Evolutionary conservation across 345 rosid genomes (phyloP).

Genomic region (Arabidopsis suecica): DNA sequence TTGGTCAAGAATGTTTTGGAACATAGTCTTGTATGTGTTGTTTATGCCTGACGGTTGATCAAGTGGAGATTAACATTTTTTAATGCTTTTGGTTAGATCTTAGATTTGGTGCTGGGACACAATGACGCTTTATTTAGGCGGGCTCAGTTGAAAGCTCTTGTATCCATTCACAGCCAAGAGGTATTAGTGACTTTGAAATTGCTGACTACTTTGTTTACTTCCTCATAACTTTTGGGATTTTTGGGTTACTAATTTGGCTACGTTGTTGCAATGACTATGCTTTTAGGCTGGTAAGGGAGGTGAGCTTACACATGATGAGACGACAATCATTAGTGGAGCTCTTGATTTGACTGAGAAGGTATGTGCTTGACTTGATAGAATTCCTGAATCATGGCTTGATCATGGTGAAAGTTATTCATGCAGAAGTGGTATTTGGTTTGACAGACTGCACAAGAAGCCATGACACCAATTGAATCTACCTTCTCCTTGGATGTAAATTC

Average conservation of each 20-base stretch:
- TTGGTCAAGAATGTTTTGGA: background rate
- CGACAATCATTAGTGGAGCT: constrained; percentile 95
- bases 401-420: constrained; percentile 6
- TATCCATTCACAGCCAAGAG: constrained; percentile 90
- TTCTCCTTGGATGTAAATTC: constrained; percentile 97
- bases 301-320: constrained; percentile 97
- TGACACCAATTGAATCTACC: constrained; percentile 99
- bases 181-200: constrained; percentile 46
- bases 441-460: constrained; percentile 99
- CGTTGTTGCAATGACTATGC: constrained; percentile 3
- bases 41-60: no score
- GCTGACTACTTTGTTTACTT: constrained; percentile 11
- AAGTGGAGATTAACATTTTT: background rate
- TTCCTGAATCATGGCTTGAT: background rate
- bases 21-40: no score
- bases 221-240: background rate
- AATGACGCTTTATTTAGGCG: constrained; percentile 89
- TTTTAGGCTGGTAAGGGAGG: constrained; percentile 97
- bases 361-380: constrained; percentile 2
- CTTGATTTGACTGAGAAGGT: constrained; percentile 97
- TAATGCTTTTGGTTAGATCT: constrained; percentile 56
- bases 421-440: constrained; percentile 25
- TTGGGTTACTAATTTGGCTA: constrained; percentile 5
- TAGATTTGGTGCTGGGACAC: constrained; percentile 92
- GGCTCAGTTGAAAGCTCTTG: constrained; percentile 95